Evolutionary conservation across 129 eudicot species (phyloP).

Genomic region (Oenanthe sinensis): DNA sequence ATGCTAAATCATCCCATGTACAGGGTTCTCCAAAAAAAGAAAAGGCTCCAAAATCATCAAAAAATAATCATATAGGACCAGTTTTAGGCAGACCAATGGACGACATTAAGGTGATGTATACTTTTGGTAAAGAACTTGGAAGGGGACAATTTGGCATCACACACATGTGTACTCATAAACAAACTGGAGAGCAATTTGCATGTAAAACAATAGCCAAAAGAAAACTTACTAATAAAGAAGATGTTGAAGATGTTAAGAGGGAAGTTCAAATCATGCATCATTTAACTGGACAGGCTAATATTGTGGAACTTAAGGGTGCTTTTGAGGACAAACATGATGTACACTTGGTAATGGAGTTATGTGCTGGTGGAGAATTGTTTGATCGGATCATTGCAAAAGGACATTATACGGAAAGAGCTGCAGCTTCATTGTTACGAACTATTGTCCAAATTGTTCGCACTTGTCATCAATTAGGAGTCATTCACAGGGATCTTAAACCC

Average conservation of each 20-base stretch:
- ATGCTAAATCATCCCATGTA: background rate
- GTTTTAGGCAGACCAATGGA: conserved; percentile 1
- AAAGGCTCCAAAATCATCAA: background rate
- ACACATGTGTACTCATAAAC: conserved; percentile 58
- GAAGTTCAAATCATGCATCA: conserved; percentile 91
- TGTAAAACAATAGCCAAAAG: conserved; percentile 80
- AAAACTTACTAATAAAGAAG: conserved; percentile 68
- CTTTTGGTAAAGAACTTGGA: conserved; percentile 78
- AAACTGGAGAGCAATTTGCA: conserved; percentile 53
- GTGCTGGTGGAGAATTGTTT: conserved; percentile 86
- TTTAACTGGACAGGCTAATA: conserved; percentile 64
- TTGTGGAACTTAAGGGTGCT: conserved; percentile 80
- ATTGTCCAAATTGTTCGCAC: conserved; percentile 82
- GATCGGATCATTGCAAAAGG: conserved; percentile 84
- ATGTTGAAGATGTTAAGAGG: conserved; percentile 76
- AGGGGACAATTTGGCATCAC: conserved; percentile 84
- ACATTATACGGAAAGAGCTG: conserved; percentile 79
- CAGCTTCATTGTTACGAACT: conserved; percentile 69
- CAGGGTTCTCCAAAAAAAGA: background rate
- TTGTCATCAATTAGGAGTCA: conserved; percentile 83
- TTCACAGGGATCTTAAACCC: conserved; percentile 84
- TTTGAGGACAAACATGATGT: conserved; percentile 82
- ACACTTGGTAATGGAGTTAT: conserved; percentile 83
- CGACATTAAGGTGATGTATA: conserved; percentile 27
- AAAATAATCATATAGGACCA: background rate